Evolutionary conservation across 768 basidiomycete species (phyloP).

Genomic region (Russula lepida): DNA sequence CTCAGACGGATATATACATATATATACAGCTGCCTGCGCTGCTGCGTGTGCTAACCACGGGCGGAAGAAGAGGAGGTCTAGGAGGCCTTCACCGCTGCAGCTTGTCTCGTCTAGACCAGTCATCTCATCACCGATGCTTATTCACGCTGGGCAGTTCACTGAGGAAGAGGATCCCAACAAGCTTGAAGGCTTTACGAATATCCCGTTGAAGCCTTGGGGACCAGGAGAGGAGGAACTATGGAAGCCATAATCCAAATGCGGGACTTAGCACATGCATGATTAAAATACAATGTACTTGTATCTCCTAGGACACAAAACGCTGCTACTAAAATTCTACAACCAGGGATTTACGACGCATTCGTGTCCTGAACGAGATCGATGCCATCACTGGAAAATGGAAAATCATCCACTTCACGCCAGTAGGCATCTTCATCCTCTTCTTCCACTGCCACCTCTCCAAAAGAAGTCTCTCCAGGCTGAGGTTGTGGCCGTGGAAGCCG

Average conservation of each 20-base stretch:
- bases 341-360: neutral
- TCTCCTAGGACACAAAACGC: neutral
- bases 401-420: conserved; percentile 19
- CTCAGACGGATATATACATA: neutral
- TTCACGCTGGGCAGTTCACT: conserved; percentile 2
- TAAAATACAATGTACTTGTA: neutral
- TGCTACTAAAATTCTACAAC: neutral
- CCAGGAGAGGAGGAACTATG: neutral
- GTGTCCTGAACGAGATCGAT: neutral
- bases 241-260: neutral
- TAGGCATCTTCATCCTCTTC: conserved; percentile 20
- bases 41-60: neutral
- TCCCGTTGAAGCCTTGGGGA: neutral
- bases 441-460: conserved; percentile 10
- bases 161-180: neutral
- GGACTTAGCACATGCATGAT: neutral
- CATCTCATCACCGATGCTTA: conserved; percentile 1
- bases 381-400: neutral
- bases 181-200: neutral
- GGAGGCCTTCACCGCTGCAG: conserved; percentile 1
- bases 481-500: neutral
- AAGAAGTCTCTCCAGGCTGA: neutral
- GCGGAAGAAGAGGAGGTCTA: neutral
- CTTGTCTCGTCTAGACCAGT: neutral
- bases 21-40: neutral